A percentile compares a stretch with the other conserved stretches of the same genome.
Conservation (phyloP, 768 basidiomycete genomes). For the Antrodiella citrinella region DNA sequence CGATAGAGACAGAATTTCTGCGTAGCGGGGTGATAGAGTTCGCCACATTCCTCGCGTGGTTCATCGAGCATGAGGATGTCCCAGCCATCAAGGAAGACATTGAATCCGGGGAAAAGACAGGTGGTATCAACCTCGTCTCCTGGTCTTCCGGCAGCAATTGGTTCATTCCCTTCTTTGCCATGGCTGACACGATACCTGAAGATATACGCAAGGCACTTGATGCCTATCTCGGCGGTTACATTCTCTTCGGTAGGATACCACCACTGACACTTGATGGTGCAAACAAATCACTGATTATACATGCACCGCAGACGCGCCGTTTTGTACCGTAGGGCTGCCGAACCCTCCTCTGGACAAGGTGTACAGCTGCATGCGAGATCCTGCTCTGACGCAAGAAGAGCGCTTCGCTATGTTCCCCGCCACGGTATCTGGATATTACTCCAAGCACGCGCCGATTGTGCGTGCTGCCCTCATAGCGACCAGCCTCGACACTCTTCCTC, state of each 20-base stretch:
- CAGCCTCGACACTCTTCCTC: neutral
- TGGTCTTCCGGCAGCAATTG: slow-evolving; percentile 6
- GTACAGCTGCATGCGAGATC: slow-evolving; percentile 1
- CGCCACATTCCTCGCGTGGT: slow-evolving; percentile 1
- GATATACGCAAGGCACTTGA: neutral
- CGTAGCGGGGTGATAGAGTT: slow-evolving; percentile 2
- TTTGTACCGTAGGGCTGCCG: too few relatives aligned
- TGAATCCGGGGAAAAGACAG: neutral
- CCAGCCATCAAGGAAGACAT: neutral
- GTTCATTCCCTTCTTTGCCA: neutral
- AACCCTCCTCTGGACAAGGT: too few relatives aligned
- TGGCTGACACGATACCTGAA: neutral
- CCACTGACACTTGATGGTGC: too few relatives aligned
- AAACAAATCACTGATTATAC: too few relatives aligned
- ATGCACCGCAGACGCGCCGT: too few relatives aligned
- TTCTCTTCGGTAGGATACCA: too few relatives aligned
- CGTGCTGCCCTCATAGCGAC: neutral
- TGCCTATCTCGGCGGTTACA: neutral
- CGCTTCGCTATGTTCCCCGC: neutral
- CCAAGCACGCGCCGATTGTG: neutral
- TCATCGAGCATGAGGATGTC: slow-evolving; percentile 1
- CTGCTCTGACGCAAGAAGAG: neutral
- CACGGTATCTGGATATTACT: neutral
- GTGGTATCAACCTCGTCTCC: slow-evolving; percentile 3
- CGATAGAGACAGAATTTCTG: neutral